These are phyloP conservation scores for Heliophila coronopifolia DNA, from an alignment of 441 rosid genomes.

Conservation along the genomic window DNA sequence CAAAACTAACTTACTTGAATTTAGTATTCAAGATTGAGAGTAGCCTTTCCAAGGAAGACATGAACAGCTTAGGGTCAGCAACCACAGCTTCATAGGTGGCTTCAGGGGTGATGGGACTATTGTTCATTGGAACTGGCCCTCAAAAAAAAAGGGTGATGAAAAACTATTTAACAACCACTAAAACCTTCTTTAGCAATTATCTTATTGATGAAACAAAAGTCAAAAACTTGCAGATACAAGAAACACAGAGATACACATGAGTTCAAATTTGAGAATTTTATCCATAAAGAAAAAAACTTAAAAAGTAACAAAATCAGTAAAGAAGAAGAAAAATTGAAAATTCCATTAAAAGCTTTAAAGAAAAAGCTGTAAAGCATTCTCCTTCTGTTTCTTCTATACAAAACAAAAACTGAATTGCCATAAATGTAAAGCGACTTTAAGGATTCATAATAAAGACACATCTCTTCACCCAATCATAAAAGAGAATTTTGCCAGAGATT, in stretches of 20 bases:
- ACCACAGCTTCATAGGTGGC: conserved; percentile 67
- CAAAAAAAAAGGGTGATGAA: conserved; percentile 20
- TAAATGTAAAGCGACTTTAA: conserved; percentile 32
- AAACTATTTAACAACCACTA: conserved; percentile 32
- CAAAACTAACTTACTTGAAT: conserved; percentile 57
- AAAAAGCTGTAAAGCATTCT: conserved; percentile 10
- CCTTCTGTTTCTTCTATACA: conserved; percentile 18
- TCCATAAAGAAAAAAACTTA: conserved; percentile 9
- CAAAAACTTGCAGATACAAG: conserved; percentile 22
- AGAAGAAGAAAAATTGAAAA: conserved; percentile 5
- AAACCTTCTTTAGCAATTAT: conserved; percentile 24
- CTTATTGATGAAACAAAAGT: conserved; percentile 22
- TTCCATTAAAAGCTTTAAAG: conserved; percentile 8
- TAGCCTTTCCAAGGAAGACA: conserved; percentile 65
- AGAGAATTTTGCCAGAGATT: conserved; percentile 5
- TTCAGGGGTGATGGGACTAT: conserved; percentile 49
- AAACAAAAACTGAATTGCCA: conserved; percentile 24
- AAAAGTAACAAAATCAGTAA: conserved; percentile 6
- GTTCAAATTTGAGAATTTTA: background rate
- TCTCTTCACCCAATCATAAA: conserved; percentile 13
- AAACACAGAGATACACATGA: conserved; percentile 19
- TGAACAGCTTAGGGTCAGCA: conserved; percentile 49
- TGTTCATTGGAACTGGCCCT: conserved; percentile 44
- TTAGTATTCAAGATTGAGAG: conserved; percentile 79
- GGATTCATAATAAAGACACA: conserved; percentile 25